Base-by-base conservation (phyloP, 2,329 filamentous ascomycete genomes). In the Cytospora leucostoma region DNA sequence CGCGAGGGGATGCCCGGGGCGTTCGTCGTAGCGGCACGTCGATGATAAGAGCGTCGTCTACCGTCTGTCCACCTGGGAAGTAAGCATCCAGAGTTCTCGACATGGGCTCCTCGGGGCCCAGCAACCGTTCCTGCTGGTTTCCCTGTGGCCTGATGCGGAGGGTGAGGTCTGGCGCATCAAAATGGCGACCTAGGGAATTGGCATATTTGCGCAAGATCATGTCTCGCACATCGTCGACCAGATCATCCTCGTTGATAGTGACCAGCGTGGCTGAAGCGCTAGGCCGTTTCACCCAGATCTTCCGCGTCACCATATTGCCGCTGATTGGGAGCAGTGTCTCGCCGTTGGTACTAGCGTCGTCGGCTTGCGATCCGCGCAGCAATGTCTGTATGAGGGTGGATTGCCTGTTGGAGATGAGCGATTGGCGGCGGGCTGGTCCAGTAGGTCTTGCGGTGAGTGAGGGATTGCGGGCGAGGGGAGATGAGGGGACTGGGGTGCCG, bases 201-300 rank as follows among this genome's bases (percentile, higher is more conserved):
- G 88, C 87, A 75, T 98, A 99, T 79, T 98, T 98, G 71, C 87
- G 88, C 70, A 98, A 80, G 63, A 98, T 95, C 81, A 92, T 87
- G 70, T 97, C 95, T 70, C 94, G 90, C 66, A 97, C 89, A 76
- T 97, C 94, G 75, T 99, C 95, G 63, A 98, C 93, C 70, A 98
- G 79, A 72, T 97, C 93, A 71, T 96, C 92, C 71, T 96, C 91
- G 69, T 87, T 84, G 70, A 96, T 90, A 65, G 89, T 87, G 61
- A 99, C 89, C 71, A 95, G 82, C 15, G 95, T 99, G 47, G 94
- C 88, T 62, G 94, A 97, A 64, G 88, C 91, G 68, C 89, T 85
- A 21, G 91, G 90, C 71, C 94, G 85, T 80, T 90, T 95, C 73
- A 98, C 94, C 95, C 95, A 99, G 70, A 98, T 88, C 82, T 96